Evolutionary conservation across 805 yeast genomes (phyloP).

Genomic region (Ogataea naganishii): DNA sequence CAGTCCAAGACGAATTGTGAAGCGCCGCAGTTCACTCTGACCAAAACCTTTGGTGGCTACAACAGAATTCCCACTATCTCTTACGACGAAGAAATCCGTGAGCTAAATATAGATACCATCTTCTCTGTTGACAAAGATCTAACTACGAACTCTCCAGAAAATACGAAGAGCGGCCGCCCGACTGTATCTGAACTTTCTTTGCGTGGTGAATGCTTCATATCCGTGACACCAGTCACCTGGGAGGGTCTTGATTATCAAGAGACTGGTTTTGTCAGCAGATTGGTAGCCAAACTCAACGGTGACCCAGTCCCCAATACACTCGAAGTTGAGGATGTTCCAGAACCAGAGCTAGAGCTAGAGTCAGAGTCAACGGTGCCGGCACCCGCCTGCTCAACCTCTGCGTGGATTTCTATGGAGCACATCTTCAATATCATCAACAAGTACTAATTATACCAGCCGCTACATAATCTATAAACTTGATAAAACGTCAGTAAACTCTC

Average conservation of each 20-base stretch:
- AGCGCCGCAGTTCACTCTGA: constrained; percentile 31
- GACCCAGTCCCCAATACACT: no score
- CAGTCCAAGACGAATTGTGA: constrained; percentile 24
- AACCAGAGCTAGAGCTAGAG: no score
- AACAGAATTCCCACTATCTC: constrained; percentile 12
- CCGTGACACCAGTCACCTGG: constrained; percentile 15
- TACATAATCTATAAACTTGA: no score
- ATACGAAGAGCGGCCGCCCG: neutral
- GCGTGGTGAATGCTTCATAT: constrained; percentile 10
- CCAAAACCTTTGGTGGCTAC: constrained; percentile 36
- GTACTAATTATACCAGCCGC: no score
- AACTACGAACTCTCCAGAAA: neutral
- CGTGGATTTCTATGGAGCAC: no score
- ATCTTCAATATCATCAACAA: no score
- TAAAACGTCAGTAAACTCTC: constrained; percentile 18
- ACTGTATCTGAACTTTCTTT: constrained; percentile 3
- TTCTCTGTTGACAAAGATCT: constrained; percentile 11
- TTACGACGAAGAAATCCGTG: constrained; percentile 4
- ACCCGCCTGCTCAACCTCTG: no score
- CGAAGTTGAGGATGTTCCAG: no score
- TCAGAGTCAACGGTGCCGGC: no score
- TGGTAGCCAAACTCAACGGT: no score
- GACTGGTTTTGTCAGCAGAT: no score
- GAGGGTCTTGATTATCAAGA: constrained; percentile 11
- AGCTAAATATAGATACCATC: constrained; percentile 7